Evolutionary conservation across 371 early-diverging fungal genomes (phyloP).

Genomic region (Zychaea mexicana): DNA sequence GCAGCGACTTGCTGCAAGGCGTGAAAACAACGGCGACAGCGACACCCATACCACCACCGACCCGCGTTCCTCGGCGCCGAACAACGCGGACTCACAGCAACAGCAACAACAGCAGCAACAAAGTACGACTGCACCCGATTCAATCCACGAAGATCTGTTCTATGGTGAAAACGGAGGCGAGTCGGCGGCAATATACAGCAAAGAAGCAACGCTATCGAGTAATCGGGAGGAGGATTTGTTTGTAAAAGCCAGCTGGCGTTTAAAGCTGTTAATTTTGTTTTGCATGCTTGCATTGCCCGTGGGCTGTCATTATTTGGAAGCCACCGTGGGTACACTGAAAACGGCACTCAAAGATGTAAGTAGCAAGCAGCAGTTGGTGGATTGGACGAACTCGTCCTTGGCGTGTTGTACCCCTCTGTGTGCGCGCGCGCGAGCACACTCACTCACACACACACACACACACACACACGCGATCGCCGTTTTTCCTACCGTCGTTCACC

Average conservation of each 20-base stretch:
- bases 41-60: neutral
- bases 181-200: slow-evolving; percentile 6
- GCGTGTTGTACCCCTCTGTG: neutral
- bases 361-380: too few relatives aligned
- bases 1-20: neutral
- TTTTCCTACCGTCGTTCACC: too few relatives aligned
- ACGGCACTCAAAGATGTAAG: slow-evolving; percentile 41
- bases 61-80: too few relatives aligned
- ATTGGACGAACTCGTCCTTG: too few relatives aligned
- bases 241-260: slow-evolving; percentile 14
- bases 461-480: neutral
- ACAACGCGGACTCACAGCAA: neutral
- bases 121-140: neutral
- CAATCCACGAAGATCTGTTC: slow-evolving; percentile 14
- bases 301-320: slow-evolving; percentile 46
- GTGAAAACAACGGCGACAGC: neutral
- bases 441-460: neutral
- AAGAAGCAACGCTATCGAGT: slow-evolving; percentile 13
- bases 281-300: slow-evolving; percentile 33
- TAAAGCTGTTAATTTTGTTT: slow-evolving; percentile 16
- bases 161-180: neutral
- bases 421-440: neutral
- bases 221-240: slow-evolving; percentile 5
- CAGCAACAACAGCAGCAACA: neutral
- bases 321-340: slow-evolving; percentile 46